Evolutionary conservation across 2,329 filamentous ascomycete genomes (phyloP).

Genomic region (Neonectria neomacrospora): DNA sequence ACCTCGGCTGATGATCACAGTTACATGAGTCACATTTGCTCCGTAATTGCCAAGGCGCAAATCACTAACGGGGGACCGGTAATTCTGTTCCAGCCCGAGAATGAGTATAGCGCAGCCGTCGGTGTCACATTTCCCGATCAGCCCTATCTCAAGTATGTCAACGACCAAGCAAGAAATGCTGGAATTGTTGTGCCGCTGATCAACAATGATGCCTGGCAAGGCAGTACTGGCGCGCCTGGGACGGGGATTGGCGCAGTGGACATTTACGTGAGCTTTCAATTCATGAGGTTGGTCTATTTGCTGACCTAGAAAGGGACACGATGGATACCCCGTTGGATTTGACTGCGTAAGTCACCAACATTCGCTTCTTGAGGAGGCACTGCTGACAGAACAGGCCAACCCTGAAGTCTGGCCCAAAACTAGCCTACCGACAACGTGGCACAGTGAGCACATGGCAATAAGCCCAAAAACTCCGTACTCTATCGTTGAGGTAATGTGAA

Average conservation of each 20-base stretch:
- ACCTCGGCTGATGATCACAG: not conserved
- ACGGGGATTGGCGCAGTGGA: conserved; percentile 64
- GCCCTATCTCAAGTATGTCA: conserved; percentile 76
- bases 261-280: conserved; percentile 60
- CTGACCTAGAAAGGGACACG: conserved; percentile 59
- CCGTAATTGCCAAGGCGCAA: conserved; percentile 77
- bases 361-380: fast-evolving
- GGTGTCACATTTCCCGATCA: conserved; percentile 70
- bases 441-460: conserved; percentile 64
- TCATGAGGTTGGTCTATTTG: fast-evolving
- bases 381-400: conserved; percentile 52
- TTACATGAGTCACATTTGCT: conserved; percentile 68
- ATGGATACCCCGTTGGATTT: conserved; percentile 70
- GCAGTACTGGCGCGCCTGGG: conserved; percentile 72
- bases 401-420: conserved; percentile 54
- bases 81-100: conserved; percentile 83
- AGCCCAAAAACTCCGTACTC: conserved; percentile 75
- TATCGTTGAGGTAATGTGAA: conserved; percentile 53
- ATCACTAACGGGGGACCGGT: conserved; percentile 86
- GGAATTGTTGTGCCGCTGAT: conserved; percentile 81
- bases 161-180: conserved; percentile 73
- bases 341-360: conserved; percentile 56
- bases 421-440: conserved; percentile 55
- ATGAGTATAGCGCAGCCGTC: conserved; percentile 74
- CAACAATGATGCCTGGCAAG: conserved; percentile 74